Percentiles rank a stretch among this genome's conserved stretches.
Evolutionary conservation across 768 basidiomycete species (phyloP).

Genomic region (Psilocybe cyanescens): DNA sequence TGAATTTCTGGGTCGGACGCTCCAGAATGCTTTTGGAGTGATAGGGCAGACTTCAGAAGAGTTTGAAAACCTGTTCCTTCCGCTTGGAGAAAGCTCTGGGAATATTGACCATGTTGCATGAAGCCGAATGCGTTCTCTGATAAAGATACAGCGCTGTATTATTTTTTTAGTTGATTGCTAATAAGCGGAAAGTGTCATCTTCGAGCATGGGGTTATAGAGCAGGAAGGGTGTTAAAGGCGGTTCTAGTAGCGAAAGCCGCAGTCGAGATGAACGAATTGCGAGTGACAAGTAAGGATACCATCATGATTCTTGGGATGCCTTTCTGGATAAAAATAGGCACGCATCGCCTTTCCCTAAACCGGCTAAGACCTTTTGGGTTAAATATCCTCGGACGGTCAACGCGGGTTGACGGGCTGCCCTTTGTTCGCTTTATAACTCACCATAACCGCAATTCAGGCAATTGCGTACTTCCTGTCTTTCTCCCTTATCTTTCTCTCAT

Average conservation of each 20-base stretch:
- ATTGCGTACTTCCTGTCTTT: background rate
- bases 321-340: background rate
- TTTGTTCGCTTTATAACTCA: background rate
- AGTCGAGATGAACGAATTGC: background rate
- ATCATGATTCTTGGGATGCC: background rate
- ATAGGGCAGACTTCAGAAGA: conserved; percentile 82
- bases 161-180: background rate
- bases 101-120: conserved; percentile 28
- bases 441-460: background rate
- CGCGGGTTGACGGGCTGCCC: background rate
- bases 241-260: background rate
- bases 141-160: background rate
- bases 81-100: conserved; percentile 22
- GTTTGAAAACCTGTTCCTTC: conserved; percentile 79
- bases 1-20: conserved; percentile 75
- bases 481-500: conserved; percentile 5
- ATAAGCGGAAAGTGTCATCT: background rate
- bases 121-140: conserved; percentile 1
- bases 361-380: conserved; percentile 2
- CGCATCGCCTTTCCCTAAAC: background rate
- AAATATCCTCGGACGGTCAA: background rate
- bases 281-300: background rate
- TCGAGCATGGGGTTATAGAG: background rate
- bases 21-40: conserved; percentile 92
- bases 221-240: background rate